These are phyloP conservation scores for Cordia subcordata DNA, from an alignment of 257 asterid genomes.

Conservation along the genomic window DNA sequence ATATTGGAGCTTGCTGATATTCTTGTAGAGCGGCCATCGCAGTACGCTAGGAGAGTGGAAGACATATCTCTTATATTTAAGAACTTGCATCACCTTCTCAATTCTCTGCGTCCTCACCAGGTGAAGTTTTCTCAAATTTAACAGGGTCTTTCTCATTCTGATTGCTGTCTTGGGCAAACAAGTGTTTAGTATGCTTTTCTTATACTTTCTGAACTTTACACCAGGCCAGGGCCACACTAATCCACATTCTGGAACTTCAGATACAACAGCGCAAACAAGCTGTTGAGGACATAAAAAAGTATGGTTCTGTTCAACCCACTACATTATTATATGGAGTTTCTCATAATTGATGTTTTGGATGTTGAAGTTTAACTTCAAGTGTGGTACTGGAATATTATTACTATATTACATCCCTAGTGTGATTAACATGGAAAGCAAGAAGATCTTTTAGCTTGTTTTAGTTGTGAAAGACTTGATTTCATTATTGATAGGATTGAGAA, in stretches of 20 bases:
- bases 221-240: conserved; percentile 94
- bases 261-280: conserved; percentile 91
- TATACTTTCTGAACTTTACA: neutral
- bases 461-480: too few relatives aligned
- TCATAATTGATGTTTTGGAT: neutral
- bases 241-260: conserved; percentile 92
- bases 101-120: conserved; percentile 96
- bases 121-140: conserved; percentile 26
- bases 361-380: neutral
- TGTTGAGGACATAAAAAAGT: conserved; percentile 96
- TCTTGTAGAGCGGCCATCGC: conserved; percentile 93
- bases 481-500: too few relatives aligned
- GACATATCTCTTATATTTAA: conserved; percentile 86
- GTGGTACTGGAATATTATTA: too few relatives aligned
- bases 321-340: too few relatives aligned
- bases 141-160: neutral
- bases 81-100: conserved; percentile 91
- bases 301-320: conserved; percentile 4
- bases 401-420: too few relatives aligned
- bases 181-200: neutral
- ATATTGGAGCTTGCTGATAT: conserved; percentile 93
- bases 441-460: too few relatives aligned
- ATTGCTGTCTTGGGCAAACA: neutral
- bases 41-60: conserved; percentile 94
- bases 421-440: too few relatives aligned